phyloP scores from a whole-genome alignment of 139 green algal genomes.

The Axilococcus clingmanii region DNA sequence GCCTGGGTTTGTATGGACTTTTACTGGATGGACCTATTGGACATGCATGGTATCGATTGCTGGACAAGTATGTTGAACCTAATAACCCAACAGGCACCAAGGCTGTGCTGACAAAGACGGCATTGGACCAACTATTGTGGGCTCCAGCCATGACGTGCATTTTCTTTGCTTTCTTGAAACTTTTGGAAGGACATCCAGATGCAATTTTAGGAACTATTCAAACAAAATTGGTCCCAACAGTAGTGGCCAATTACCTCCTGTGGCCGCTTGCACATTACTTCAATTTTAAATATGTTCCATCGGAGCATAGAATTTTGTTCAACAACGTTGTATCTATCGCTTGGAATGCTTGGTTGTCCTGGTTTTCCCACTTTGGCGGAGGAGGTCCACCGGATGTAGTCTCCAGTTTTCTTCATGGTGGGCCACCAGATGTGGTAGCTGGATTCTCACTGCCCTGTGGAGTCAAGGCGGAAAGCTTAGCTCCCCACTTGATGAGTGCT shows the following conservation, averaged over 20 bases:
- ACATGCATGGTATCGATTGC: slow-evolving; percentile 31
- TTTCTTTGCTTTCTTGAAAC: slow-evolving; percentile 39
- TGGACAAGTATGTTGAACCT: slow-evolving; percentile 35
- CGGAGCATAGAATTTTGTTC: slow-evolving; percentile 69
- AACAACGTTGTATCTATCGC: slow-evolving; percentile 54
- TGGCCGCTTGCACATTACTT: slow-evolving; percentile 62
- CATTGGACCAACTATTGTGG: slow-evolving; percentile 45
- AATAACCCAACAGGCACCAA: slow-evolving; percentile 25
- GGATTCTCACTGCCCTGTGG: no score
- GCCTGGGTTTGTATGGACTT: slow-evolving; percentile 39
- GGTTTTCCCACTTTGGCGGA: background rate
- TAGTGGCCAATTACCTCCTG: slow-evolving; percentile 52
- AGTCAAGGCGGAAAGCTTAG: background rate
- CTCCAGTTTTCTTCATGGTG: background rate
- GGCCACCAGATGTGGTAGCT: background rate
- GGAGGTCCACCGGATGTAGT: background rate
- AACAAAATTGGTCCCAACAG: slow-evolving; percentile 40
- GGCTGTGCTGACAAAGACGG: slow-evolving; percentile 45
- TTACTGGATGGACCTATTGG: slow-evolving; percentile 40
- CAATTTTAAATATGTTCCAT: slow-evolving; percentile 72
- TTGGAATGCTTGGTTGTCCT: slow-evolving; percentile 21
- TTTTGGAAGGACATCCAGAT: slow-evolving; percentile 40
- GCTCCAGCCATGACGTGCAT: slow-evolving; percentile 37
- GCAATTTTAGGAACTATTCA: slow-evolving; percentile 35
- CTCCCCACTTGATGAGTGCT: slow-evolving; percentile 1